Conservation (phyloP, 768 basidiomycete genomes). For the Hypsizygus marmoreus region DNA sequence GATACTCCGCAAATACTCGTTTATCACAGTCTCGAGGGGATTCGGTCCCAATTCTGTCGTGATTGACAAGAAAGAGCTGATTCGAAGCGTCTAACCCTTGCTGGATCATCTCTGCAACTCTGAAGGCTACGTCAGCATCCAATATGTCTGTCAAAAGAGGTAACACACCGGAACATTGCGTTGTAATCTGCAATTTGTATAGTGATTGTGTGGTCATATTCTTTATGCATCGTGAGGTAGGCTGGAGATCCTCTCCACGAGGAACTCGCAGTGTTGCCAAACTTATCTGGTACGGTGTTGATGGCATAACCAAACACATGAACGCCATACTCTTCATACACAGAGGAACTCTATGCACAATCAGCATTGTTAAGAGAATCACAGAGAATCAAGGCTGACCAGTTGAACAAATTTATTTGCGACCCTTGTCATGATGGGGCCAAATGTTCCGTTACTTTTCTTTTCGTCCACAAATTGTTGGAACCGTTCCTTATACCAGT, state of each 20-base stretch:
- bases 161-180: neutral
- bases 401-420: neutral
- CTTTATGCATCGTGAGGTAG: neutral
- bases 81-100: neutral
- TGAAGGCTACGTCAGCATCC: neutral
- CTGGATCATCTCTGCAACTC: neutral
- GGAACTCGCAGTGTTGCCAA: neutral
- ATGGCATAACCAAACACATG: slow-evolving; percentile 3
- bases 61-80: neutral
- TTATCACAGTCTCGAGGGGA: neutral
- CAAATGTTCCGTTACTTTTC: neutral
- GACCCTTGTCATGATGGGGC: neutral
- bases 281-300: slow-evolving; percentile 2
- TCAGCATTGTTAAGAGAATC: neutral
- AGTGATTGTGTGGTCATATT: neutral
- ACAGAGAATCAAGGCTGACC: neutral
- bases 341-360: neutral
- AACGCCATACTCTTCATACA: neutral
- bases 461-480: neutral
- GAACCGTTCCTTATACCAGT: neutral
- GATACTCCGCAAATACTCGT: neutral
- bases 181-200: slow-evolving; percentile 1
- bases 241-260: neutral
- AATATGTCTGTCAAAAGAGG: neutral
- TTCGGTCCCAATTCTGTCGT: neutral